Conservation (phyloP, 2,329 filamentous ascomycete genomes). For the Sclerotiophoma versabilis region DNA sequence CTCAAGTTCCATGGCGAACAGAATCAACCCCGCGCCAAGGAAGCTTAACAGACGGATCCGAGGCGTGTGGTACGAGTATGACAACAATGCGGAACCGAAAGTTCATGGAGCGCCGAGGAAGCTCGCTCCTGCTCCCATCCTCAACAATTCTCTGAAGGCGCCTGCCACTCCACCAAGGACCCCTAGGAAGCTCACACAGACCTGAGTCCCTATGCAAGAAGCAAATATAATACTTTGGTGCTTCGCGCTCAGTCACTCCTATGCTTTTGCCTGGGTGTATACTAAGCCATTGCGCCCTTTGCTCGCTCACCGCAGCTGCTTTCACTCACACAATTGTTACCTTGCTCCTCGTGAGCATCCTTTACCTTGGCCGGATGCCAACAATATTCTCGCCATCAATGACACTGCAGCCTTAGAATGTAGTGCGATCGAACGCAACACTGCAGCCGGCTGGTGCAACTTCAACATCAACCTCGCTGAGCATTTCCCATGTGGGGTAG, state of each 20-base stretch:
- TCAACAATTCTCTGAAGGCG: not conserved
- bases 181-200: conserved; percentile 10
- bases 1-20: conserved; percentile 25
- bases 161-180: conserved; percentile 8
- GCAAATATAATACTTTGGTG: not conserved
- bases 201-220: not conserved
- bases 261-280: not conserved
- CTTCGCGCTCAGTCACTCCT: not conserved
- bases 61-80: conserved; percentile 49
- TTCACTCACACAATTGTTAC: not conserved
- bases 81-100: conserved; percentile 11
- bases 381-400: not conserved
- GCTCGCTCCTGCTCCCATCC: conserved; percentile 7
- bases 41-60: conserved; percentile 45
- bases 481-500: not conserved
- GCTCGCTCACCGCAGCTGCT: not conserved
- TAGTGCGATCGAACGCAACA: not conserved
- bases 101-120: conserved; percentile 12
- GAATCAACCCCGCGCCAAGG: conserved; percentile 39
- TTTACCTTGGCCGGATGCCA: not conserved
- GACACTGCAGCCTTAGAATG: not conserved
- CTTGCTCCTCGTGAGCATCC: not conserved
- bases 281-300: not conserved
- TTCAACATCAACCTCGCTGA: not conserved
- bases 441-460: not conserved